Percentiles rank a stretch among this genome's conserved stretches.
phyloP scores from a whole-genome alignment of 2,329 filamentous ascomycete species.

The Cryphonectria parasitica region DNA sequence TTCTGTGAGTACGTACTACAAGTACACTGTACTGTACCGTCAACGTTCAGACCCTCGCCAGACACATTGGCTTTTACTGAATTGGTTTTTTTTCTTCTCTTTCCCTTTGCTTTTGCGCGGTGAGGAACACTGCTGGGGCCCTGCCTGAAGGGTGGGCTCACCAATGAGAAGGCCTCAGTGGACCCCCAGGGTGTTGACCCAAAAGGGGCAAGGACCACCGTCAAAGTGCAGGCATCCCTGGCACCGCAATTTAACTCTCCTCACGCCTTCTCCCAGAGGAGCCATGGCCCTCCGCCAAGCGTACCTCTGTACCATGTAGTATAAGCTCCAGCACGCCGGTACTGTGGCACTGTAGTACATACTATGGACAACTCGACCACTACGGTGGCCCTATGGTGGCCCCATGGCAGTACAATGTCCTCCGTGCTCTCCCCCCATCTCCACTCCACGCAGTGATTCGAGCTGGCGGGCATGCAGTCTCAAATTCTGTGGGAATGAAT shows the following conservation, averaged over 20 bases:
- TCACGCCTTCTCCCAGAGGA: slow-evolving; percentile 9
- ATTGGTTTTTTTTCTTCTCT: background rate
- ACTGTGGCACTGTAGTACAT: background rate
- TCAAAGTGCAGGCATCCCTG: slow-evolving; percentile 10
- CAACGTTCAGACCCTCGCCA: background rate
- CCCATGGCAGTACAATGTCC: background rate
- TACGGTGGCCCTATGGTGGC: background rate
- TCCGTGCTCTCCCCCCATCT: background rate
- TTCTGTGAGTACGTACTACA: background rate
- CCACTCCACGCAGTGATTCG: background rate
- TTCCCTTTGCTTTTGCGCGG: background rate
- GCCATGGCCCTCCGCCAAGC: slow-evolving; percentile 1
- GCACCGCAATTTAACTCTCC: slow-evolving; percentile 19
- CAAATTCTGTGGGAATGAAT: background rate
- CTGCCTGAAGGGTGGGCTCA: background rate
- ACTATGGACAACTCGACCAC: background rate
- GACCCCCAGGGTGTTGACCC: background rate
- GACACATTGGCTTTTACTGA: background rate
- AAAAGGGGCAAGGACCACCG: slow-evolving; percentile 19
- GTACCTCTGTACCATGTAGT: slow-evolving; percentile 2
- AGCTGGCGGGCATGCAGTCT: background rate
- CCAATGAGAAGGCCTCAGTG: background rate
- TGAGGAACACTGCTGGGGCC: background rate
- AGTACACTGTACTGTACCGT: background rate
- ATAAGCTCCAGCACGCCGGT: slow-evolving; percentile 11